Conservation (phyloP, 2,329 filamentous ascomycete species). For the Sporothrix pseudoabietina region DNA sequence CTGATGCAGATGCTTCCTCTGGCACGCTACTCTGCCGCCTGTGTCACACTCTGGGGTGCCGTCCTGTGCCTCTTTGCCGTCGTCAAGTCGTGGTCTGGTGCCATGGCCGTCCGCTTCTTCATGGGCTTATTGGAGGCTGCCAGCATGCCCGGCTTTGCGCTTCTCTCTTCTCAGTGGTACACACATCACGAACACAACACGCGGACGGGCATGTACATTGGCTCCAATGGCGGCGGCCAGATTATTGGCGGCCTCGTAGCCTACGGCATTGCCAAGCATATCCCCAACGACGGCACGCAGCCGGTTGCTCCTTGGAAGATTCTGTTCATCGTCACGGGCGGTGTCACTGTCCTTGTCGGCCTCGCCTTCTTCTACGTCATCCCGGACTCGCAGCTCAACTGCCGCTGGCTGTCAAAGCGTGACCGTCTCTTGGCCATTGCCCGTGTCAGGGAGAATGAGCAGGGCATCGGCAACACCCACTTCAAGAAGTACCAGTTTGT, state of each 20-base stretch:
- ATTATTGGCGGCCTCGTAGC: background rate
- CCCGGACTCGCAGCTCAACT: conserved; percentile 48
- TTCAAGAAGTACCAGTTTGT: conserved; percentile 64
- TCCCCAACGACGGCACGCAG: background rate
- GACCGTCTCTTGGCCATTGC: conserved; percentile 57
- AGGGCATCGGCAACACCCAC: conserved; percentile 68
- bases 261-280: background rate
- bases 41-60: conserved; percentile 64
- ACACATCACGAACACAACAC: background rate
- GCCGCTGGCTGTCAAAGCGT: conserved; percentile 55
- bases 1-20: conserved; percentile 65
- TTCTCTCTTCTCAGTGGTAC: background rate
- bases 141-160: conserved; percentile 52
- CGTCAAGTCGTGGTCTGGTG: conserved; percentile 60
- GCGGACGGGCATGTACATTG: background rate
- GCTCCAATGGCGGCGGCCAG: conserved; percentile 1
- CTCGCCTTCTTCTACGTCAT: conserved; percentile 53
- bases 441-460: conserved; percentile 64
- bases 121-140: conserved; percentile 69
- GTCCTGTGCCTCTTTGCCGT: conserved; percentile 63
- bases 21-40: conserved; percentile 66
- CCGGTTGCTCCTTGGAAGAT: conserved; percentile 58
- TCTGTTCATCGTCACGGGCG: conserved; percentile 56
- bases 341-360: conserved; percentile 54
- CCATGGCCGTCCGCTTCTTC: conserved; percentile 67